Percentiles rank a stretch among this genome's conserved stretches.
phyloP scores from a whole-genome alignment of 768 basidiomycete species.

The Boletus vinaceobasis region DNA sequence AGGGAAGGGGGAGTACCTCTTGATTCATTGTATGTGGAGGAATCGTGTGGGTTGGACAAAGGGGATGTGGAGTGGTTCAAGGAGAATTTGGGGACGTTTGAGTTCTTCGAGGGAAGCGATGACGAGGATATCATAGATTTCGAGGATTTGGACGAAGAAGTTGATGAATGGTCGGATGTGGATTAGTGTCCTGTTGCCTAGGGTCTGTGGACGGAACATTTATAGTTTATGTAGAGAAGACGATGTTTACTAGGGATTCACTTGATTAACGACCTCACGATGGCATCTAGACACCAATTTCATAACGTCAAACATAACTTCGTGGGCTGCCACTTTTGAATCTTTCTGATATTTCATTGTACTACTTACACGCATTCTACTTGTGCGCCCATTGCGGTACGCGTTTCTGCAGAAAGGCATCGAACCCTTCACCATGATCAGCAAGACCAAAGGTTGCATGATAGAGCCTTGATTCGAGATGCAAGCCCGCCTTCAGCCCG shows the following conservation, averaged over 20 bases:
- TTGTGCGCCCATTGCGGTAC: conserved; percentile 41
- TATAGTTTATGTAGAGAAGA: neutral
- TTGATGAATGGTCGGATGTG: conserved; percentile 15
- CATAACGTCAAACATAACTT: neutral
- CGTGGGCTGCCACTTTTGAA: neutral
- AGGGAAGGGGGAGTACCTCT: conserved; percentile 44
- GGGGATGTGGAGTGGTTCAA: conserved; percentile 52
- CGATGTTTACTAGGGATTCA: neutral
- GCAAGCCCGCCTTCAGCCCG: conserved; percentile 42
- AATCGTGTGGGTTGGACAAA: conserved; percentile 38
- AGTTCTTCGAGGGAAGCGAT: conserved; percentile 56
- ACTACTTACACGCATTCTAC: conserved; percentile 17
- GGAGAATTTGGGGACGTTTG: conserved; percentile 47
- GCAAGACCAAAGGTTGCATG: conserved; percentile 48
- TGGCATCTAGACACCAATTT: neutral
- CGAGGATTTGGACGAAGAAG: conserved; percentile 19
- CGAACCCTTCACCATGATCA: conserved; percentile 47
- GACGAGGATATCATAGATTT: conserved; percentile 36
- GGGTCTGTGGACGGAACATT: neutral
- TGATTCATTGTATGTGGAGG: conserved; percentile 42
- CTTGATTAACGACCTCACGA: neutral
- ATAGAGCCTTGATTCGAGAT: conserved; percentile 47
- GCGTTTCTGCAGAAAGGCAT: conserved; percentile 48
- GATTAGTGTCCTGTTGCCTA: neutral
- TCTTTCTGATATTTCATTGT: neutral